Conservation (phyloP, 345 rosid species). For the Kandelia obovata region DNA sequence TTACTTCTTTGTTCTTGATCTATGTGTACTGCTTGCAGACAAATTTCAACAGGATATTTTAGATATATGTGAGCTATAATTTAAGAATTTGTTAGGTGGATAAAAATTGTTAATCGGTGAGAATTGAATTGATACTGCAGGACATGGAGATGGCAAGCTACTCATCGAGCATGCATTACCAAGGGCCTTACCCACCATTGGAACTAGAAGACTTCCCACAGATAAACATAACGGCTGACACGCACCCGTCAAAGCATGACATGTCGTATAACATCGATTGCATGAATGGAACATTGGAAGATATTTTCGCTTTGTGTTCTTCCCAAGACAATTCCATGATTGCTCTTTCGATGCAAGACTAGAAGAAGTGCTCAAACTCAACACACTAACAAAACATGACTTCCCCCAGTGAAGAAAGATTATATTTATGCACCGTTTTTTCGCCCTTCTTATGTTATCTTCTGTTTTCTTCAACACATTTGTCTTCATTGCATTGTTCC, state of each 20-base stretch:
- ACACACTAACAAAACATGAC: not conserved
- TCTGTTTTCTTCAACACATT: not conserved
- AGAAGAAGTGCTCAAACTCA: constrained; percentile 5
- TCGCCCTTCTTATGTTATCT: too few species aligned
- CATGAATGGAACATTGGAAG: constrained; percentile 44
- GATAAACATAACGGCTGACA: constrained; percentile 31
- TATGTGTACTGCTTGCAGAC: too few species aligned
- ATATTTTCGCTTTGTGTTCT: constrained; percentile 39
- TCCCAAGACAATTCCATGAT: constrained; percentile 26
- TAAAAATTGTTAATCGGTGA: too few species aligned
- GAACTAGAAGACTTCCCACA: constrained; percentile 53
- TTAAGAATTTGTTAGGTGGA: too few species aligned
- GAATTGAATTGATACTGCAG: constrained; percentile 19
- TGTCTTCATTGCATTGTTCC: constrained; percentile 6
- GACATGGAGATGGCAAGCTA: constrained; percentile 30
- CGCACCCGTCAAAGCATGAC: constrained; percentile 25
- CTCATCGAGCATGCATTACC: constrained; percentile 28
- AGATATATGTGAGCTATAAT: too few species aligned
- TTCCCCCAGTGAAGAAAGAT: not conserved
- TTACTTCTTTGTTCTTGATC: too few species aligned
- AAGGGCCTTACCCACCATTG: constrained; percentile 40
- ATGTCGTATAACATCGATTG: constrained; percentile 26
- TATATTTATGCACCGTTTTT: too few species aligned
- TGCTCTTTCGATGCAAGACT: constrained; percentile 28
- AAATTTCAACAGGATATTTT: too few species aligned